A percentile compares a stretch with the other conserved stretches of the same genome.
phyloP scores from a whole-genome alignment of 2,329 filamentous ascomycete genomes.

The Lachnum nothofagi region DNA sequence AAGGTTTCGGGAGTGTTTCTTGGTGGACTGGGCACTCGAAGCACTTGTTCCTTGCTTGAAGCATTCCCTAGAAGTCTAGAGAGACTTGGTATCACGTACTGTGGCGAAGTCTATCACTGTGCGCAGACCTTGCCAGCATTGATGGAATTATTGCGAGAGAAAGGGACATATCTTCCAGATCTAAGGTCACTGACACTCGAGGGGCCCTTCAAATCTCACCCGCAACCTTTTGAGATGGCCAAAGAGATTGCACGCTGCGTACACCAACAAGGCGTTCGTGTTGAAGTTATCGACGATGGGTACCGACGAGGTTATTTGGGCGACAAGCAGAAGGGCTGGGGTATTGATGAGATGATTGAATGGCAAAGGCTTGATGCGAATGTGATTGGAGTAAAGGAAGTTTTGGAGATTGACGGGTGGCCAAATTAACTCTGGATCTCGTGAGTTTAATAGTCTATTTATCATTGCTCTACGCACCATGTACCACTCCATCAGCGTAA shows the following conservation, averaged over 20 bases:
- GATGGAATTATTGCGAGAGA: background rate
- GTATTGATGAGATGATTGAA: background rate
- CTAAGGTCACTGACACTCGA: background rate
- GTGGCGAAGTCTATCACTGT: background rate
- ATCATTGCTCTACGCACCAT: too few relatives aligned
- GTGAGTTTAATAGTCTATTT: too few relatives aligned
- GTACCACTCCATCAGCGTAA: too few relatives aligned
- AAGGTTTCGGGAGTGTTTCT: background rate
- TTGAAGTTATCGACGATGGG: background rate
- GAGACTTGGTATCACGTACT: background rate
- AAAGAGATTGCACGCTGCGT: background rate
- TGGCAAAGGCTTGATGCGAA: too few relatives aligned
- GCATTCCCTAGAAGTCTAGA: background rate
- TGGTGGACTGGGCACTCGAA: background rate
- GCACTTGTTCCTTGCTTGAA: background rate
- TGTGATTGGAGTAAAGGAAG: too few relatives aligned
- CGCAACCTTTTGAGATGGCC: background rate
- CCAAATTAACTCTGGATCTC: too few relatives aligned
- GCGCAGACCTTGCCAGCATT: background rate
- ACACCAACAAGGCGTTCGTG: background rate
- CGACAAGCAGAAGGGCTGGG: background rate
- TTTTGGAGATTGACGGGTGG: too few relatives aligned
- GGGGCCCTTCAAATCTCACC: background rate
- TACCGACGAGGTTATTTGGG: background rate
- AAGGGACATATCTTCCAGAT: background rate